Percentiles rank a stretch among this genome's conserved stretches.
Conservation (phyloP, 2,329 filamentous ascomycete genomes). For the Lasiodiplodia sp. region DNA sequence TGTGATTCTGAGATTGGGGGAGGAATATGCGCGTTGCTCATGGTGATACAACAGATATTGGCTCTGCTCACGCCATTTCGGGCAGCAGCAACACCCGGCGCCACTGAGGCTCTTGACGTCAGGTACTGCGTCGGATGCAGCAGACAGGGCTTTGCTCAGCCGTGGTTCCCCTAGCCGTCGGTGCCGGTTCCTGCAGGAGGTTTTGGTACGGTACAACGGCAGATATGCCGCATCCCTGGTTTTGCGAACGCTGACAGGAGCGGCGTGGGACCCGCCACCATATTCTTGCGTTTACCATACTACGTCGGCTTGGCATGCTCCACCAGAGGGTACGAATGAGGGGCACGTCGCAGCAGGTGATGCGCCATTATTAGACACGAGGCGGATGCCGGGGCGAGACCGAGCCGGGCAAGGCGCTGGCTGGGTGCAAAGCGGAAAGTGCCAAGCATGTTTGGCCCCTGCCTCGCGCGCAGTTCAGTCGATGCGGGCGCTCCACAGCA, state of each 20-base stretch:
- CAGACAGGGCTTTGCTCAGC: slow-evolving; percentile 1
- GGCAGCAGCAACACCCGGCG: slow-evolving; percentile 11
- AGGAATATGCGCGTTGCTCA: background rate
- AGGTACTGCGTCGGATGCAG: slow-evolving; percentile 1
- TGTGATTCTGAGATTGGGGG: background rate
- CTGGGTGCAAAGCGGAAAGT: background rate
- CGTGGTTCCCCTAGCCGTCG: slow-evolving; percentile 19
- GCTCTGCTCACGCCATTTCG: background rate
- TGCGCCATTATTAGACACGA: slow-evolving; percentile 24
- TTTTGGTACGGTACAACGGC: slow-evolving; percentile 21
- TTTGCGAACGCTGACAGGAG: background rate
- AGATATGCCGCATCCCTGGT: slow-evolving; percentile 4
- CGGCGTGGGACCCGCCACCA: background rate
- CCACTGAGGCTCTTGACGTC: slow-evolving; percentile 14
- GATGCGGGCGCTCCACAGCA: slow-evolving; percentile 22
- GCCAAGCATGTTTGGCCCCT: slow-evolving; percentile 24
- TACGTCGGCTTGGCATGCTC: background rate
- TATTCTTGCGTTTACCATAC: background rate
- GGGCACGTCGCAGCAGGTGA: background rate
- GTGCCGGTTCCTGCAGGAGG: slow-evolving; percentile 15
- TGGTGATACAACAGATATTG: slow-evolving; percentile 13
- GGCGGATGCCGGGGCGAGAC: slow-evolving; percentile 10
- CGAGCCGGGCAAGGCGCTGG: background rate
- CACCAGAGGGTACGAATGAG: background rate
- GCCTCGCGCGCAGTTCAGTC: slow-evolving; percentile 8